Base-by-base conservation (phyloP, 208 protist species). In the Trypanosoma congolense region DNA sequence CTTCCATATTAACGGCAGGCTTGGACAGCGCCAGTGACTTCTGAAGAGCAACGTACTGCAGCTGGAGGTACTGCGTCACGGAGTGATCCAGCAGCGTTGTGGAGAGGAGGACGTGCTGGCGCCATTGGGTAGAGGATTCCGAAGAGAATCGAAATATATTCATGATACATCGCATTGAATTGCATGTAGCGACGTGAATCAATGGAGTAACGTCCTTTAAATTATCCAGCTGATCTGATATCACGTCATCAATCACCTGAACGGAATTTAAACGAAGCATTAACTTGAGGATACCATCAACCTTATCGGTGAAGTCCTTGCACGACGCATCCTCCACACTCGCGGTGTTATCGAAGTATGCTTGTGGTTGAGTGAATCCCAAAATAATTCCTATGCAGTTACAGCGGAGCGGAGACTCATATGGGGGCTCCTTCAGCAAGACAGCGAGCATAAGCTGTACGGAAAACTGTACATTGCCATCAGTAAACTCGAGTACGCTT, bases 131-230 rank as follows among this genome's bases (percentile, higher is more conserved):
- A 45, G 83, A 66, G 51, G 73, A 55, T 22, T 70, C 54, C 16
- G 79, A 84, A 46, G 71, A 76, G 66, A 93, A 96, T 45, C 93
- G 83, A 74, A 87, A 92, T 50, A 96, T 83, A 60, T 96, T 96
- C 80, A 93, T 92, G 58, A 96, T 82, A 54, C 70, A 87, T 42
- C 73, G 79, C 90, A 96, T 96, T 26, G 66, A 84, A 66, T 83
- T 85, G 67, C 76, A 90, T 35, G 81, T 73, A 10, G 75, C 75
- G 3, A 69, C 30, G 54, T 80, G 65, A 19, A 87, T 42, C 22
- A 62, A 16, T 16, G 69, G 63, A 0, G 53, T 44, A 14, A 80
- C 56, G 10, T 31, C 55, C 14, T 28, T 12, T 12, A 28, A 42
- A 0, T 38, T n/a, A 19, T 71, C 64, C 29, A 93, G 62, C 25